Evolutionary conservation across 208 protist genomes (phyloP).

Genomic region (Strigomonas culicis): DNA sequence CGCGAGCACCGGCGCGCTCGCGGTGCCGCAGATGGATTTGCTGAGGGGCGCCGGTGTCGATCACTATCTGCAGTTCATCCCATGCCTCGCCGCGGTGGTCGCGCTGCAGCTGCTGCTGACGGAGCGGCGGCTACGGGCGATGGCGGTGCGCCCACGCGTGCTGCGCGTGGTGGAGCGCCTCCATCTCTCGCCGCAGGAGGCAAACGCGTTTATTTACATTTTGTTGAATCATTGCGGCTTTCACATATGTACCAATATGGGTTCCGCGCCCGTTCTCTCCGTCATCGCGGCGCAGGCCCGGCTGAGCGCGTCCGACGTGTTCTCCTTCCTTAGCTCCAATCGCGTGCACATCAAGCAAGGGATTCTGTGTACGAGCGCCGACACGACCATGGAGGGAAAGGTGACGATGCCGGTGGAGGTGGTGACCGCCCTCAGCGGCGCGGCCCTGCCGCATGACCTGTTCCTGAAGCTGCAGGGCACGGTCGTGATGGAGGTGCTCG

Average conservation of each 20-base stretch:
- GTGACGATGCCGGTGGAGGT: slow-evolving; percentile 74
- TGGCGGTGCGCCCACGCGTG: slow-evolving; percentile 57
- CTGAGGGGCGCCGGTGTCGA: slow-evolving; percentile 31
- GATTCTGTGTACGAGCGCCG: slow-evolving; percentile 52
- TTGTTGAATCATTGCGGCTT: slow-evolving; percentile 73
- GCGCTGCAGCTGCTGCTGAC: slow-evolving; percentile 27
- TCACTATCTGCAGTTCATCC: slow-evolving; percentile 38
- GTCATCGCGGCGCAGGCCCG: slow-evolving; percentile 49
- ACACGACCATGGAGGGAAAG: slow-evolving; percentile 61
- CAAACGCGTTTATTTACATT: slow-evolving; percentile 54
- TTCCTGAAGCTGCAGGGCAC: slow-evolving; percentile 92
- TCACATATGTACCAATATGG: slow-evolving; percentile 18
- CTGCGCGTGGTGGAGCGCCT: slow-evolving; percentile 63
- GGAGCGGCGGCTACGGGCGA: slow-evolving; percentile 27
- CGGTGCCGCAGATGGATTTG: slow-evolving; percentile 19
- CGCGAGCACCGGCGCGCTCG: slow-evolving; percentile 21
- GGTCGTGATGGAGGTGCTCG: slow-evolving; percentile 70
- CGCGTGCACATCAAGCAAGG: slow-evolving; percentile 84
- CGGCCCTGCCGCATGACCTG: slow-evolving; percentile 76
- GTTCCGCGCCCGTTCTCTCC: slow-evolving; percentile 30
- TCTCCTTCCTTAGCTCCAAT: slow-evolving; percentile 68
- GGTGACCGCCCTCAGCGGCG: slow-evolving; percentile 69
- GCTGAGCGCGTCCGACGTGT: slow-evolving; percentile 64
- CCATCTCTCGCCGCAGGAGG: slow-evolving; percentile 42
- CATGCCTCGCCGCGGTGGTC: slow-evolving; percentile 29